phyloP scores from a whole-genome alignment of 805 yeast species.

The Isabelozyma heimii region DNA sequence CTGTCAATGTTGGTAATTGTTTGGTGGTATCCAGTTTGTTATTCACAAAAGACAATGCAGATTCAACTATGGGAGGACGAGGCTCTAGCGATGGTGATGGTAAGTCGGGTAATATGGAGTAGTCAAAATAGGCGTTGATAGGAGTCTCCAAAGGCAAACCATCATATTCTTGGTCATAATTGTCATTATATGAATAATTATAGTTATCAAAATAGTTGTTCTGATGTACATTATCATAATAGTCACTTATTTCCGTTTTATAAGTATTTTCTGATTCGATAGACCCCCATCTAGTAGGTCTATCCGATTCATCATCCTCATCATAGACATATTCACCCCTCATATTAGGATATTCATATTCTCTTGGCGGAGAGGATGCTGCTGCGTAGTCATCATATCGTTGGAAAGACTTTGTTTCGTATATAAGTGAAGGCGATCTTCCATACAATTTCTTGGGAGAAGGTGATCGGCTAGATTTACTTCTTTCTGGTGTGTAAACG shows the following conservation, averaged over 20 bases:
- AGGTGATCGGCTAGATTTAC: constrained; percentile 21
- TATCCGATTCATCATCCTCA: background rate
- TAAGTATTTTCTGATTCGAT: background rate
- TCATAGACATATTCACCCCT: background rate
- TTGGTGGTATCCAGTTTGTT: constrained; percentile 6
- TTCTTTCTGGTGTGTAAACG: constrained; percentile 1
- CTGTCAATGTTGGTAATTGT: constrained; percentile 4
- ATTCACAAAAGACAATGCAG: constrained; percentile 37
- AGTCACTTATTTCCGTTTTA: background rate
- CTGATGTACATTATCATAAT: constrained; percentile 6
- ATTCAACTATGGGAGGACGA: constrained; percentile 18
- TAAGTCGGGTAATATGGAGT: constrained; percentile 32
- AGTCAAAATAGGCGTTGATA: constrained; percentile 26
- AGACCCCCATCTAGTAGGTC: background rate
- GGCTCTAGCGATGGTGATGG: constrained; percentile 12
- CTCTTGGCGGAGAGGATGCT: constrained; percentile 8
- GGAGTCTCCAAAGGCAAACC: constrained; percentile 14
- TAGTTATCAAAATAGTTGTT: constrained; percentile 5
- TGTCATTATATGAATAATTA: background rate
- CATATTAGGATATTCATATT: background rate
- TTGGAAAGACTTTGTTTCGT: background rate
- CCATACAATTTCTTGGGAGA: constrained; percentile 25
- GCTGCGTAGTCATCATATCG: constrained; percentile 1
- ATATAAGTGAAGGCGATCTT: constrained; percentile 21
- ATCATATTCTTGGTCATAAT: background rate